phyloP scores from a whole-genome alignment of 2,329 filamentous ascomycete genomes.

The Aspergillus ochraceus region DNA sequence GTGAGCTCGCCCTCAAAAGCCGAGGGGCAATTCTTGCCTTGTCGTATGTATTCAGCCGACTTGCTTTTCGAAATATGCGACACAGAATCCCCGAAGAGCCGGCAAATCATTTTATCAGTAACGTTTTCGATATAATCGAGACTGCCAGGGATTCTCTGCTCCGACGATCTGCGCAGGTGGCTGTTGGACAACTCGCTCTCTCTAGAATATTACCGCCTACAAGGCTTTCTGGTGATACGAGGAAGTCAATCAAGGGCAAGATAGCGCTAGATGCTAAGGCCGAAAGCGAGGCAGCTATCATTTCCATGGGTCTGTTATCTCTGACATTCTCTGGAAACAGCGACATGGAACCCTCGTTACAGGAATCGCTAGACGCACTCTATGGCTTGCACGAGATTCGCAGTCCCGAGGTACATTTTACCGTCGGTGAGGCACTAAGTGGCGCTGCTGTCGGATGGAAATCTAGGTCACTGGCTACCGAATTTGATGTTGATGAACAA shows the following conservation, averaged over 20 bases:
- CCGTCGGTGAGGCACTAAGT: slow-evolving; percentile 83
- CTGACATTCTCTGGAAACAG: slow-evolving; percentile 48
- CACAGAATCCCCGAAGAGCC: slow-evolving; percentile 34
- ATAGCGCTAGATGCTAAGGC: slow-evolving; percentile 71
- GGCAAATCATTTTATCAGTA: slow-evolving; percentile 44
- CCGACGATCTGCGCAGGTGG: slow-evolving; percentile 57
- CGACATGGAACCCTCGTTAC: slow-evolving; percentile 32
- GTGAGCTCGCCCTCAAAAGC: slow-evolving; percentile 58
- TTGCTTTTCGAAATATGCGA: slow-evolving; percentile 50
- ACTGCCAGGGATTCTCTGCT: slow-evolving; percentile 56
- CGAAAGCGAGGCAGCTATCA: slow-evolving; percentile 77
- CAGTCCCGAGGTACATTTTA: slow-evolving; percentile 84
- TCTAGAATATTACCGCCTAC: slow-evolving; percentile 52
- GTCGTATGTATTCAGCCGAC: slow-evolving; percentile 59
- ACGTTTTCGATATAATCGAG: slow-evolving; percentile 54
- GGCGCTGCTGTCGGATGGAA: slow-evolving; percentile 78
- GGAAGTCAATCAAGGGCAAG: slow-evolving; percentile 58
- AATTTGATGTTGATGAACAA: slow-evolving; percentile 69
- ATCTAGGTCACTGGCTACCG: slow-evolving; percentile 73
- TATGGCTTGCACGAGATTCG: slow-evolving; percentile 80
- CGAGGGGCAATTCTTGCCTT: slow-evolving; percentile 62
- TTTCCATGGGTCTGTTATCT: slow-evolving; percentile 75
- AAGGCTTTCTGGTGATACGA: slow-evolving; percentile 27
- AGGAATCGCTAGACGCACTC: slow-evolving; percentile 64
- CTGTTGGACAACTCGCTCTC: slow-evolving; percentile 63